phyloP scores from a whole-genome alignment of 2,329 filamentous ascomycete species.

The Laburnicola sp. region DNA sequence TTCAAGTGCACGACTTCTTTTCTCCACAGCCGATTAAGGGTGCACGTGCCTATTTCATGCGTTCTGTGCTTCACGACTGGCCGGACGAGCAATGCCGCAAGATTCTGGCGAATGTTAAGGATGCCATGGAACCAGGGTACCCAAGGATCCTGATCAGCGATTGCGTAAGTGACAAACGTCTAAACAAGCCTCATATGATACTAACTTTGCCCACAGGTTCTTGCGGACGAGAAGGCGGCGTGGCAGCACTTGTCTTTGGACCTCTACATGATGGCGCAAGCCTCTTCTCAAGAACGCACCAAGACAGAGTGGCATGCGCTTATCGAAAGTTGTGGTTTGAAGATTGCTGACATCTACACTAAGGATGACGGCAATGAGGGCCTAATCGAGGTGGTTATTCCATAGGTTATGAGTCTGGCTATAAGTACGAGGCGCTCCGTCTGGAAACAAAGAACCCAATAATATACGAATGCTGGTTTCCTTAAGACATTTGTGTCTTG shows the following conservation, averaged over 20 bases:
- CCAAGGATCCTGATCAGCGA: conserved; percentile 18
- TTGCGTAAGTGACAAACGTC: conserved; percentile 5
- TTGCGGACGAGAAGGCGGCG: conserved; percentile 13
- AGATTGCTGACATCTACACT: conserved; percentile 13
- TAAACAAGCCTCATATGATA: not conserved
- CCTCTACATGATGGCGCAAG: conserved; percentile 14
- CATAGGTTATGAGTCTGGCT: not conserved
- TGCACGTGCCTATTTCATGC: conserved; percentile 28
- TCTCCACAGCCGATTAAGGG: conserved; percentile 11
- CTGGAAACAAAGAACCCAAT: too few relatives aligned
- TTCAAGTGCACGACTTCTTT: conserved; percentile 14
- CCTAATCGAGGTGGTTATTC: conserved; percentile 13
- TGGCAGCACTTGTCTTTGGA: conserved; percentile 14
- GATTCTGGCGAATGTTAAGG: conserved; percentile 16
- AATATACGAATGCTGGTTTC: too few relatives aligned
- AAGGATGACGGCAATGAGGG: conserved; percentile 13
- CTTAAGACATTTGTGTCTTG: too few relatives aligned
- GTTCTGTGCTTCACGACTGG: conserved; percentile 16
- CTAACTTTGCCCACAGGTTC: conserved; percentile 5
- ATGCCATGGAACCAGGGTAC: conserved; percentile 21
- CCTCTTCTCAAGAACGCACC: conserved; percentile 14
- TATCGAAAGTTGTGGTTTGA: conserved; percentile 14
- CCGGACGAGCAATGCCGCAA: conserved; percentile 12
- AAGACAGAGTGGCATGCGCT: conserved; percentile 10
- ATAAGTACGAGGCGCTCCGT: too few relatives aligned